Percentiles rank a stretch among this genome's conserved stretches.
Conservation (phyloP, 768 basidiomycete species). For the Phanerochaete sordida region DNA sequence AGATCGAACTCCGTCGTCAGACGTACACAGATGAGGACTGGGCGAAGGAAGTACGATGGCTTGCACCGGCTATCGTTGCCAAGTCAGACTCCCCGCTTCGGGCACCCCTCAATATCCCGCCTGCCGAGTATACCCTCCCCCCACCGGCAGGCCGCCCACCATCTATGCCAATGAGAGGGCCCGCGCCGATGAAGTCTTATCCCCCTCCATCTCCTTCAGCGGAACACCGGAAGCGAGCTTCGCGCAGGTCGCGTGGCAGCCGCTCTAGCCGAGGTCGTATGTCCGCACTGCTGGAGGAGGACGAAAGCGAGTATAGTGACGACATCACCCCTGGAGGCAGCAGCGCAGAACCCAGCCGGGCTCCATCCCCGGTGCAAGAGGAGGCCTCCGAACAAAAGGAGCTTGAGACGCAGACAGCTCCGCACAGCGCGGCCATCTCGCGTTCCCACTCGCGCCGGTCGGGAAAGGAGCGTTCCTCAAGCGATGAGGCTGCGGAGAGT, state of each 20-base stretch:
- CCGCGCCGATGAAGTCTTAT: neutral
- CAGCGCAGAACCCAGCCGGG: slow-evolving; percentile 21
- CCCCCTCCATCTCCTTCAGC: slow-evolving; percentile 14
- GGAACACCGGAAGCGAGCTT: slow-evolving; percentile 15
- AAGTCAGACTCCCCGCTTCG: slow-evolving; percentile 11
- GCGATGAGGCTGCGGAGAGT: slow-evolving; percentile 14
- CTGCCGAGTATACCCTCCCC: neutral
- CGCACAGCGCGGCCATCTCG: neutral
- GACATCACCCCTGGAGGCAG: slow-evolving; percentile 17
- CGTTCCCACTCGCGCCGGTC: slow-evolving; percentile 11
- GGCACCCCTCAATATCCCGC: slow-evolving; percentile 1
- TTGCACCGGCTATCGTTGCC: slow-evolving; percentile 33
- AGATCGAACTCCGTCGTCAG: slow-evolving; percentile 13
- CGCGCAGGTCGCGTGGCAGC: slow-evolving; percentile 14
- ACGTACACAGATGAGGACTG: slow-evolving; percentile 57
- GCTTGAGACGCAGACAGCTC: neutral
- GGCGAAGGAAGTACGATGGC: slow-evolving; percentile 68
- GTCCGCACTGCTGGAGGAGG: slow-evolving; percentile 37
- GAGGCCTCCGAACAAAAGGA: neutral
- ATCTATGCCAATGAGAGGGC: neutral
- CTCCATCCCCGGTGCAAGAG: slow-evolving; percentile 18
- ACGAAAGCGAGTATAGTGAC: slow-evolving; percentile 30
- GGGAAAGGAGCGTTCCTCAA: slow-evolving; percentile 6
- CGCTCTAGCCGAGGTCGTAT: slow-evolving; percentile 27
- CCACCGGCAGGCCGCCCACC: slow-evolving; percentile 2